These are phyloP conservation scores for Cytospora piceicola DNA, from an alignment of 2,329 filamentous ascomycete species.

Conservation along the genomic window DNA sequence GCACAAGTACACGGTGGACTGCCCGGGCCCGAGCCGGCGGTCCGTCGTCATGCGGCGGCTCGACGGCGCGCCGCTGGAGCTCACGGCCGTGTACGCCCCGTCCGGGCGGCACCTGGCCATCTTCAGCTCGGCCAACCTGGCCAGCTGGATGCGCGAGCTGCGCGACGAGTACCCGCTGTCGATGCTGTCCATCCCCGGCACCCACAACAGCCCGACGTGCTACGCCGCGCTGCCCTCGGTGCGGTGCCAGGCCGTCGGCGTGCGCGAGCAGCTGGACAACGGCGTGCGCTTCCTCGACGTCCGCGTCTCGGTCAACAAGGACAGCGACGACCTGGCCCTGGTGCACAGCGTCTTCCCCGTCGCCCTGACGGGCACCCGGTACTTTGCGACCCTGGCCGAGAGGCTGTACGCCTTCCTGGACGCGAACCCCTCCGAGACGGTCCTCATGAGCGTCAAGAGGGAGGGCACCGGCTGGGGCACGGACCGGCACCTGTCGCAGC, in stretches of 20 bases:
- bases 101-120: constrained; percentile 62
- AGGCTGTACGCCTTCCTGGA: constrained; percentile 77
- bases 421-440: constrained; percentile 75
- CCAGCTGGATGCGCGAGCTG: constrained; percentile 81
- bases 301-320: constrained; percentile 63
- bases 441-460: constrained; percentile 87
- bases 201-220: constrained; percentile 90
- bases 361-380: constrained; percentile 78
- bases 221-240: constrained; percentile 87
- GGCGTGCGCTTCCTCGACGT: constrained; percentile 95
- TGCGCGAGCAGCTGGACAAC: constrained; percentile 79
- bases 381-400: constrained; percentile 73
- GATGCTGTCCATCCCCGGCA: constrained; percentile 87
- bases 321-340: constrained; percentile 72
- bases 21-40: constrained; percentile 63
- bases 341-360: constrained; percentile 92
- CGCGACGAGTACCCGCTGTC: constrained; percentile 74
- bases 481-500: constrained; percentile 76
- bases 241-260: constrained; percentile 82
- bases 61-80: constrained; percentile 46
- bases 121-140: constrained; percentile 70
- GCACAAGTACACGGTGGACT: constrained; percentile 73
- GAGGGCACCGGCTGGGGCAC: constrained; percentile 82
- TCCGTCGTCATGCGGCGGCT: constrained; percentile 43
- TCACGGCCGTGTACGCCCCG: constrained; percentile 70